A percentile compares a stretch with the other conserved stretches of the same genome.
Evolutionary conservation across 2,329 filamentous ascomycete species (phyloP).

Genomic region (Diaporthe sp.): DNA sequence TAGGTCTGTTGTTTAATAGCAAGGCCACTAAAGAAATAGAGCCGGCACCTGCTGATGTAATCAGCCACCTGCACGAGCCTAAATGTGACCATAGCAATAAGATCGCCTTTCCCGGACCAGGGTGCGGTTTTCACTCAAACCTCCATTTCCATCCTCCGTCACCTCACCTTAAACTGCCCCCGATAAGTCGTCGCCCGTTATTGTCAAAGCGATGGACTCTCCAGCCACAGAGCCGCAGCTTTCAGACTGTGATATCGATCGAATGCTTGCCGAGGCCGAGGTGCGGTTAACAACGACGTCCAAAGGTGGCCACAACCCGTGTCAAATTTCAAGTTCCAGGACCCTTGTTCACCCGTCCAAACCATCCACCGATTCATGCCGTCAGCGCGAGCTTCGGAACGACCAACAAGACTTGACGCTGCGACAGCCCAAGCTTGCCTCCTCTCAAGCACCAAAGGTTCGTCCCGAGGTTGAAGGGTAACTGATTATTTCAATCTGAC

Average conservation of each 20-base stretch:
- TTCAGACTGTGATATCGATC: not conserved
- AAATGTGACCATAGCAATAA: not conserved
- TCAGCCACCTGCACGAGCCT: not conserved
- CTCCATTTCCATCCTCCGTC: not conserved
- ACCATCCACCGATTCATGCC: not conserved
- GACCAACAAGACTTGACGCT: not conserved
- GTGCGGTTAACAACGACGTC: not conserved
- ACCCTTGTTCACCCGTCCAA: not conserved
- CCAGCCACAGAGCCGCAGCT: not conserved
- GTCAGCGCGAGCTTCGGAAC: not conserved
- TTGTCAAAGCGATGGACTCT: not conserved
- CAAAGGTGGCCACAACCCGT: not conserved
- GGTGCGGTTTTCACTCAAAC: not conserved
- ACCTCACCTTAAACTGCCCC: not conserved
- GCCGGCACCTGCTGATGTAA: not conserved
- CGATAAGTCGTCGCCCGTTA: not conserved
- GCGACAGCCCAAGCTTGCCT: not conserved
- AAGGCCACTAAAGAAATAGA: too few relatives aligned
- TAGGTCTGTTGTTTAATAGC: too few relatives aligned
- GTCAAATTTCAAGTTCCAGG: not conserved
- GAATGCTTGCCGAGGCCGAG: not conserved
- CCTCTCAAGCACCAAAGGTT: not conserved
- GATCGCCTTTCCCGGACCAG: not conserved
- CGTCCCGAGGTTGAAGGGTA: not conserved
- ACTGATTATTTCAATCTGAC: not conserved